Percentiles rank a stretch among this genome's conserved stretches.
Evolutionary conservation across 768 basidiomycete genomes (phyloP).

Genomic region (Daedalea quercina): DNA sequence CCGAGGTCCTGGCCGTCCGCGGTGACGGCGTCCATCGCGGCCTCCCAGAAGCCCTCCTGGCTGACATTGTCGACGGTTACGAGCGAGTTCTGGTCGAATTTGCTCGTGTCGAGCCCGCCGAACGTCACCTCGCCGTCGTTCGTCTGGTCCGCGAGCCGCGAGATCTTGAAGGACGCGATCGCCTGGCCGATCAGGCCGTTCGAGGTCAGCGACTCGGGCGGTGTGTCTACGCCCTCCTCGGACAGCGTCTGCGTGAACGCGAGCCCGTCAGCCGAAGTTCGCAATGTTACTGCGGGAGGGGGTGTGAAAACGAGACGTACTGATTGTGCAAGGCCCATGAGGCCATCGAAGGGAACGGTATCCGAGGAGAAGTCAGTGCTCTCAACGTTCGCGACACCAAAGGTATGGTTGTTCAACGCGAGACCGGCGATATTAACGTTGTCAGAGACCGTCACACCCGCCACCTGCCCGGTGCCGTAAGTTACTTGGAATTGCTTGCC

Average conservation of each 20-base stretch:
- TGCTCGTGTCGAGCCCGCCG: conserved; percentile 64
- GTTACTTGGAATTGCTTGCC: conserved; percentile 47
- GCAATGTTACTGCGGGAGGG: background rate
- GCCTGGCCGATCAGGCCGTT: conserved; percentile 51
- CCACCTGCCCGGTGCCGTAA: conserved; percentile 67
- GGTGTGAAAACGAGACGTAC: conserved; percentile 31
- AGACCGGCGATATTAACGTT: conserved; percentile 60
- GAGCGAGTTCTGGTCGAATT: conserved; percentile 57
- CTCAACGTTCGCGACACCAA: conserved; percentile 61
- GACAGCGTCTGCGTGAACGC: conserved; percentile 47
- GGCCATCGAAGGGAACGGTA: conserved; percentile 54
- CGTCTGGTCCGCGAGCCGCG: conserved; percentile 59
- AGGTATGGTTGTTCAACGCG: conserved; percentile 47
- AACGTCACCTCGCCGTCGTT: conserved; percentile 82
- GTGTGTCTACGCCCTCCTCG: conserved; percentile 55
- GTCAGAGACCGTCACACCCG: conserved; percentile 58
- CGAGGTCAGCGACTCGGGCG: conserved; percentile 61
- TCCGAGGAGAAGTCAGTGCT: conserved; percentile 51
- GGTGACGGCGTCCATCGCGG: conserved; percentile 46
- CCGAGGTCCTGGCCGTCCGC: conserved; percentile 50
- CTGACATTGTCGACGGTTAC: conserved; percentile 60
- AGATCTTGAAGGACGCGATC: conserved; percentile 76
- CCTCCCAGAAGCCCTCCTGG: conserved; percentile 76
- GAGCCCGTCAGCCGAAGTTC: too few species aligned
- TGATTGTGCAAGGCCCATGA: conserved; percentile 75